Conservation (phyloP, 1,284 basidiomycete genomes). For the Leccinum insigne region DNA sequence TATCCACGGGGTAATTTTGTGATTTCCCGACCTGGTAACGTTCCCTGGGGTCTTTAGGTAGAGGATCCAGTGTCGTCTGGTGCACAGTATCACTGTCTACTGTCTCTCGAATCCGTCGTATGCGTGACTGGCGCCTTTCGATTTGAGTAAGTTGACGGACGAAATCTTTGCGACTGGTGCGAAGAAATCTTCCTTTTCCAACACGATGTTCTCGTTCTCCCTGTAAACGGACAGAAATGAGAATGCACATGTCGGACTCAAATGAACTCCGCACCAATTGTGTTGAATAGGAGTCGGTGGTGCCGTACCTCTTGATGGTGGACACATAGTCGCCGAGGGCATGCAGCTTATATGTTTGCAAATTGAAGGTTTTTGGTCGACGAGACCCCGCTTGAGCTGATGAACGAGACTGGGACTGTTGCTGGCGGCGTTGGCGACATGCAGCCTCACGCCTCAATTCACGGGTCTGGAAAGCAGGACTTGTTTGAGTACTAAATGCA, state of each 20-base stretch:
- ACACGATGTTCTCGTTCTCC: background rate
- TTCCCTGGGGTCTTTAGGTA: background rate
- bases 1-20: background rate
- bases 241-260: too few species aligned
- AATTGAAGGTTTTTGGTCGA: background rate
- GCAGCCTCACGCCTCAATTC: background rate
- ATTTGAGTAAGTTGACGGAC: background rate
- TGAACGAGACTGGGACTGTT: background rate
- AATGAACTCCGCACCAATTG: background rate
- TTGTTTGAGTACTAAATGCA: accelerated
- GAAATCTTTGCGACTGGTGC: background rate
- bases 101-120: background rate
- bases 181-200: background rate
- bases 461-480: background rate
- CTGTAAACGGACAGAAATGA: background rate
- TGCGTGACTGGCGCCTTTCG: background rate
- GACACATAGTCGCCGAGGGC: background rate
- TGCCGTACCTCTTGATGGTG: background rate
- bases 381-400: background rate
- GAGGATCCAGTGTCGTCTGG: background rate
- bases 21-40: background rate
- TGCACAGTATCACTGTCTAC: background rate
- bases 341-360: background rate
- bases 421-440: background rate
- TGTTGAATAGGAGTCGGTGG: background rate